These are phyloP conservation scores for Verticillium longisporum DNA, from an alignment of 2,329 filamentous ascomycete genomes.

Conservation along the genomic window DNA sequence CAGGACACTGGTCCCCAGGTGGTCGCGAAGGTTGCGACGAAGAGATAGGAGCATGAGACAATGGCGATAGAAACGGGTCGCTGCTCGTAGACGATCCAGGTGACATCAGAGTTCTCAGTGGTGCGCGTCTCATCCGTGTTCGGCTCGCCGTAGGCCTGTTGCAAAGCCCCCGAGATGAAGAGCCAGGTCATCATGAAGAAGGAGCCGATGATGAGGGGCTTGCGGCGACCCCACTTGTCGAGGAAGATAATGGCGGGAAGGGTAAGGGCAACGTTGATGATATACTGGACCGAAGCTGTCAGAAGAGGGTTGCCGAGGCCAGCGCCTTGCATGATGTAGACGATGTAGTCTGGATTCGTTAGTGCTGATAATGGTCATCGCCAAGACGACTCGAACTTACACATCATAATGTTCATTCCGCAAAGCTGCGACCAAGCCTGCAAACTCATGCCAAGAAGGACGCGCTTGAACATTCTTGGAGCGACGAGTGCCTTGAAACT, in stretches of 20 bases:
- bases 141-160: slow-evolving; percentile 50
- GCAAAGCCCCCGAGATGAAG: slow-evolving; percentile 55
- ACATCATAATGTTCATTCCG: slow-evolving; percentile 56
- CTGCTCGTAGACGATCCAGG: slow-evolving; percentile 50
- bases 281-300: slow-evolving; percentile 56
- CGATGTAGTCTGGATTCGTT: slow-evolving; percentile 39
- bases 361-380: neutral
- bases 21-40: slow-evolving; percentile 43
- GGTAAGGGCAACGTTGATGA: slow-evolving; percentile 56
- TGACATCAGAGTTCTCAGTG: slow-evolving; percentile 37
- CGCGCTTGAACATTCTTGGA: slow-evolving; percentile 47
- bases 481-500: slow-evolving; percentile 42
- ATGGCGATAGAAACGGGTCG: slow-evolving; percentile 52
- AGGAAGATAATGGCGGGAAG: slow-evolving; percentile 54
- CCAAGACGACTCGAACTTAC: slow-evolving; percentile 11
- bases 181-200: slow-evolving; percentile 55
- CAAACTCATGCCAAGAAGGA: slow-evolving; percentile 49
- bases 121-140: slow-evolving; percentile 31
- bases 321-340: slow-evolving; percentile 54
- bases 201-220: slow-evolving; percentile 46
- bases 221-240: slow-evolving; percentile 52
- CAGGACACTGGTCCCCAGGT: slow-evolving; percentile 42
- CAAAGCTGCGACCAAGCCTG: slow-evolving; percentile 55
- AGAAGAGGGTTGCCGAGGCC: slow-evolving; percentile 49
- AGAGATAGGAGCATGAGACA: slow-evolving; percentile 60